A percentile compares a stretch with the other conserved stretches of the same genome.
These are phyloP conservation scores for Phyllosticta ampelicida DNA, from an alignment of 2,329 filamentous ascomycete genomes.

Conservation along the genomic window DNA sequence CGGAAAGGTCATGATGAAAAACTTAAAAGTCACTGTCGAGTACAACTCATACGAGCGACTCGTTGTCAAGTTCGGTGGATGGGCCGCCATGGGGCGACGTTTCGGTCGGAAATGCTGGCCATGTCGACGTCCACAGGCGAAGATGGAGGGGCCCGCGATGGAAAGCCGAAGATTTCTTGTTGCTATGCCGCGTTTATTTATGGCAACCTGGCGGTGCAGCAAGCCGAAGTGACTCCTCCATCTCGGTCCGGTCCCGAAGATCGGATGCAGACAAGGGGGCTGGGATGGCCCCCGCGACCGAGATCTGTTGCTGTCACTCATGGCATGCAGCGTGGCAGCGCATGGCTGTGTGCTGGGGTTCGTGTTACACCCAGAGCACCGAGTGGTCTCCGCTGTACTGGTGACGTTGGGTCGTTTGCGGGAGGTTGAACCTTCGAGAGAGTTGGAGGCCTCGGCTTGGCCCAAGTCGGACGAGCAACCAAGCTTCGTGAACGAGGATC, in stretches of 20 bases:
- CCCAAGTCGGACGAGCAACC: not conserved
- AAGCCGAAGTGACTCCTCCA: not conserved
- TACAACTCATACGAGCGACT: not conserved
- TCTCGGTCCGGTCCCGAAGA: not conserved
- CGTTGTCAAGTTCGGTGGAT: not conserved
- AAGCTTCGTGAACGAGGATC: not conserved
- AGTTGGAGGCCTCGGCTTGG: not conserved
- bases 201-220: not conserved
- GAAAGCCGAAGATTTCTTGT: not conserved
- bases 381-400: not conserved
- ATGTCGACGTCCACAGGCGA: not conserved
- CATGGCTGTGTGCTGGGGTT: not conserved
- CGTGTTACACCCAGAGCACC: not conserved
- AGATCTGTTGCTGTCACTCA: no score
- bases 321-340: not conserved
- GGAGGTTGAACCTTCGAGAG: not conserved
- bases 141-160: not conserved
- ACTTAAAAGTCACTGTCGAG: not conserved
- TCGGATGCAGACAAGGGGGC: not conserved
- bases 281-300: not conserved
- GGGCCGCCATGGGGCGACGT: not conserved
- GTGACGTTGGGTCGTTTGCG: not conserved
- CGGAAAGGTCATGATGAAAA: not conserved
- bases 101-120: not conserved
- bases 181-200: not conserved